Conservation (phyloP, 331 rosid genomes). For the Saraca asoca region DNA sequence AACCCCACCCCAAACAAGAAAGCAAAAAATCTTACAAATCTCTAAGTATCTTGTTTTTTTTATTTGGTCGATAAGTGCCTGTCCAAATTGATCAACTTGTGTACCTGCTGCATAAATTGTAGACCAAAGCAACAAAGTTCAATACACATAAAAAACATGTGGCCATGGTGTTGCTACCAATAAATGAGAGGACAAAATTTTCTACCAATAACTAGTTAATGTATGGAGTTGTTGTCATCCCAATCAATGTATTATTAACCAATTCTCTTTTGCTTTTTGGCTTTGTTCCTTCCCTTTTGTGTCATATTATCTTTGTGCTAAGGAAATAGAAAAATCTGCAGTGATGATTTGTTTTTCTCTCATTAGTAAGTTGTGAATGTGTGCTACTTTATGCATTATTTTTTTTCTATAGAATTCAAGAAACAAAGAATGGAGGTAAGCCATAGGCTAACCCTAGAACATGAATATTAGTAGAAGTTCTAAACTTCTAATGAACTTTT, state of each 20-base stretch:
- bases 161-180: background rate
- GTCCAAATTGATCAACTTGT: conserved; percentile 11
- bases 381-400: conserved; percentile 21
- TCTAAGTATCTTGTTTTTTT: background rate
- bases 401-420: conserved; percentile 62
- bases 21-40: too few relatives aligned
- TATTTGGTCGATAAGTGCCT: conserved; percentile 6
- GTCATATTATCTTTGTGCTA: conserved; percentile 18
- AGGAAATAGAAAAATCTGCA: conserved; percentile 15
- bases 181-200: too few relatives aligned
- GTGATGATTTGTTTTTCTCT: conserved; percentile 1
- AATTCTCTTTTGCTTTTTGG: background rate
- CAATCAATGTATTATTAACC: conserved; percentile 4
- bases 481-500: too few relatives aligned
- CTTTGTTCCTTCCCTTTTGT: background rate
- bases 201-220: too few relatives aligned
- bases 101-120: background rate
- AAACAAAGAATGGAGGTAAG: conserved; percentile 56
- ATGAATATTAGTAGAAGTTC: too few relatives aligned
- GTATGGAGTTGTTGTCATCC: background rate
- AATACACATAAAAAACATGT: background rate
- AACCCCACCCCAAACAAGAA: too few relatives aligned
- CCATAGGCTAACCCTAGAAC: conserved; percentile 58
- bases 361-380: conserved; percentile 18
- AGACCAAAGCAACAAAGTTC: conserved; percentile 15